These are phyloP conservation scores for Fraxinus platypoda DNA, from an alignment of 305 asterid genomes.

Conservation along the genomic window DNA sequence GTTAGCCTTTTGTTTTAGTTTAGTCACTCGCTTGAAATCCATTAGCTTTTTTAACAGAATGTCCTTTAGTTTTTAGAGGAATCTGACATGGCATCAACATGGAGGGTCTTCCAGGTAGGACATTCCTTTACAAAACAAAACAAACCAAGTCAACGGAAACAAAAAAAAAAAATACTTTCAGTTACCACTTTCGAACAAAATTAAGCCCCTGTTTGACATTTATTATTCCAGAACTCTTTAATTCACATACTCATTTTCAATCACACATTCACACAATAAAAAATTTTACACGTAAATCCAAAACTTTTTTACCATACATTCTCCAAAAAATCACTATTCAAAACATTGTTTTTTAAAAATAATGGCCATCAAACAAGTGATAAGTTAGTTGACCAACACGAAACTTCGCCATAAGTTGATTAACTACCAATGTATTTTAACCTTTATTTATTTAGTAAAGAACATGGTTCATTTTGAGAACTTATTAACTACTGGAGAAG, in stretches of 20 bases:
- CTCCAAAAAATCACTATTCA: not conserved
- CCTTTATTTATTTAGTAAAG: not conserved
- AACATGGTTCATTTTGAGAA: not conserved
- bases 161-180: not conserved
- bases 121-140: not conserved
- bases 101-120: not conserved
- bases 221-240: not conserved
- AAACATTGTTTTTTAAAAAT: too few relatives aligned
- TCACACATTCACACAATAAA: not conserved
- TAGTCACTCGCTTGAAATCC: not conserved
- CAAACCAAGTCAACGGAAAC: not conserved
- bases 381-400: not conserved
- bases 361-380: too few relatives aligned
- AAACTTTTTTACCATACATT: not conserved
- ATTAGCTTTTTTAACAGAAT: not conserved
- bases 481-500: not conserved
- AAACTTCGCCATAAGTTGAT: not conserved
- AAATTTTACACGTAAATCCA: not conserved
- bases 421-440: not conserved
- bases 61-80: not conserved
- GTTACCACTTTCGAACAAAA: not conserved
- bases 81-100: not conserved
- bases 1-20: not conserved
- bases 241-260: not conserved
- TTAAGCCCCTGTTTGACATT: not conserved